These are phyloP conservation scores for Exophiala oligosperma DNA, from an alignment of 2,329 filamentous ascomycete species.

Conservation along the genomic window DNA sequence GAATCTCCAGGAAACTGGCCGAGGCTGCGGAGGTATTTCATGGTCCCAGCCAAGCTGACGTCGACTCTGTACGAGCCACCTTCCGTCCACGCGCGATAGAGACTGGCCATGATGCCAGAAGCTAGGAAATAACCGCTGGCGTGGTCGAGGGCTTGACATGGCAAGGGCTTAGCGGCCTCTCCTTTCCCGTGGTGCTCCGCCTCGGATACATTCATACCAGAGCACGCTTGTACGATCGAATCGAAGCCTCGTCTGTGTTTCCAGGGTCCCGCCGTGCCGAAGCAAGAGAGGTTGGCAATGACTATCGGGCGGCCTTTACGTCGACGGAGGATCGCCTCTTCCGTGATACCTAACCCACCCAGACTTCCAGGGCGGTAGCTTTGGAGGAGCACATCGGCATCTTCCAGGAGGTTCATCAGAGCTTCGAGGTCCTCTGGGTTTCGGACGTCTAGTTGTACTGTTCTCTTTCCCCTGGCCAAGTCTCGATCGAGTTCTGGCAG, in stretches of 20 bases:
- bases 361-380: slow-evolving; percentile 51
- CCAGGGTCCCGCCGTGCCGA: slow-evolving; percentile 52
- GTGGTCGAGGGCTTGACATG: slow-evolving; percentile 60
- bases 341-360: slow-evolving; percentile 44
- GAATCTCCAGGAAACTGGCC: slow-evolving; percentile 49
- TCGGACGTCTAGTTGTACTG: slow-evolving; percentile 39
- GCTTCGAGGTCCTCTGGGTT: slow-evolving; percentile 25
- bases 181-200: slow-evolving; percentile 46
- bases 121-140: slow-evolving; percentile 57
- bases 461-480: slow-evolving; percentile 39
- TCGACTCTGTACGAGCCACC: slow-evolving; percentile 55
- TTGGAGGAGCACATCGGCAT: slow-evolving; percentile 47
- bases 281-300: slow-evolving; percentile 55
- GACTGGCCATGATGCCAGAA: slow-evolving; percentile 52
- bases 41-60: slow-evolving; percentile 56
- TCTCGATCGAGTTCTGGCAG: slow-evolving; percentile 40
- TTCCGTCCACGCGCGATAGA: slow-evolving; percentile 48
- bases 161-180: slow-evolving; percentile 45
- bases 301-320: slow-evolving; percentile 47
- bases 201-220: slow-evolving; percentile 58
- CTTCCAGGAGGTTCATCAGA: slow-evolving; percentile 35
- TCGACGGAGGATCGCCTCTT: slow-evolving; percentile 38
- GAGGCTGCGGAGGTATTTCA: slow-evolving; percentile 57
- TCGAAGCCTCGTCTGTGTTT: slow-evolving; percentile 53
- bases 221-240: slow-evolving; percentile 56